Evolutionary conservation across 2,329 filamentous ascomycete genomes (phyloP).

Genomic region (Pleurostoma richardsiae): DNA sequence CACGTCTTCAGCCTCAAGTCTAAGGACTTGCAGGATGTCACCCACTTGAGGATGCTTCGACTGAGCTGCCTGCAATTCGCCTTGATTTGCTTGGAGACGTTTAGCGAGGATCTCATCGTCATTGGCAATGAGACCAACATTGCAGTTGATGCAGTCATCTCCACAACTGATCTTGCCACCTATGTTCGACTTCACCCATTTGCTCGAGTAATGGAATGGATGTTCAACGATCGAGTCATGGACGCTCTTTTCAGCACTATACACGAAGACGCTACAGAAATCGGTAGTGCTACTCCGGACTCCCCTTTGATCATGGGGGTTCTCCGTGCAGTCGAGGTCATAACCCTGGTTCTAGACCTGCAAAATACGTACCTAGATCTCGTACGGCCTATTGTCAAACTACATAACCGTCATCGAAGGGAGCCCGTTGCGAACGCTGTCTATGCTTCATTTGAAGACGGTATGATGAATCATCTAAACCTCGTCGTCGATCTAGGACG

Average conservation of each 20-base stretch:
- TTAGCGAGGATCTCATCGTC: slow-evolving; percentile 90
- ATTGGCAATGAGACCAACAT: slow-evolving; percentile 76
- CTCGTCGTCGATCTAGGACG: slow-evolving; percentile 79
- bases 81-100: slow-evolving; percentile 70
- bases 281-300: slow-evolving; percentile 67
- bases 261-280: slow-evolving; percentile 68
- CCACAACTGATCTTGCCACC: slow-evolving; percentile 65
- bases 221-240: slow-evolving; percentile 90
- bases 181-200: slow-evolving; percentile 92
- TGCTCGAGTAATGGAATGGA: slow-evolving; percentile 92
- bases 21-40: slow-evolving; percentile 58
- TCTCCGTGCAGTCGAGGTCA: slow-evolving; percentile 74
- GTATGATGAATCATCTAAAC: slow-evolving; percentile 72
- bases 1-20: slow-evolving; percentile 67
- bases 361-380: slow-evolving; percentile 91
- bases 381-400: slow-evolving; percentile 72
- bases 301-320: slow-evolving; percentile 80
- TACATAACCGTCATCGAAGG: slow-evolving; percentile 53
- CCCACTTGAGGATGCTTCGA: slow-evolving; percentile 68
- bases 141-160: slow-evolving; percentile 69
- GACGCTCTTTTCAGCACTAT: slow-evolving; percentile 72
- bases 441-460: slow-evolving; percentile 88
- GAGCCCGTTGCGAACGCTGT: slow-evolving; percentile 66
- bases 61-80: slow-evolving; percentile 83
- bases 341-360: slow-evolving; percentile 76